A percentile compares a stretch with the other conserved stretches of the same genome.
phyloP scores from a whole-genome alignment of 2,329 filamentous ascomycete species.

The Nothophoma quercina region DNA sequence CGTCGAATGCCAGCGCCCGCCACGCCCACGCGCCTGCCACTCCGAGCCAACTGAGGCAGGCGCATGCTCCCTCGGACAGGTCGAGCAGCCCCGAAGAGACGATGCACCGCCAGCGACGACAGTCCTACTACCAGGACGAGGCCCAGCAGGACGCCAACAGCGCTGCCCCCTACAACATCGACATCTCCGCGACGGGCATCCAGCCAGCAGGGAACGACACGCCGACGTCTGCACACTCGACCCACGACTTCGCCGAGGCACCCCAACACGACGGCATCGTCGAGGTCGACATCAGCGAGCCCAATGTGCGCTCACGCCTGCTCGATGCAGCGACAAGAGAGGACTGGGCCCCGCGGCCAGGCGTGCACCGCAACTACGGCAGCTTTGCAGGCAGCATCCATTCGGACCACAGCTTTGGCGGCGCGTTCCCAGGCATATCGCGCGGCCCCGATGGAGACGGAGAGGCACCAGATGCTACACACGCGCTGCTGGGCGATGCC shows the following conservation, averaged over 20 bases:
- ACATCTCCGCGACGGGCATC: conserved; percentile 36
- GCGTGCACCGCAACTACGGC: conserved; percentile 60
- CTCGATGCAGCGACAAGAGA: conserved; percentile 49
- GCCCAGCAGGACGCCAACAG: conserved; percentile 22
- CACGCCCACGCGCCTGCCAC: conserved; percentile 46
- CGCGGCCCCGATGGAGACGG: conserved; percentile 31
- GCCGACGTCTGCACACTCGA: conserved; percentile 32
- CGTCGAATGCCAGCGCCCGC: conserved; percentile 40
- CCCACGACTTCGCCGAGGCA: neutral
- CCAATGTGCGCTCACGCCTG: conserved; percentile 50
- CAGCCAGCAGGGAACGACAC: conserved; percentile 43
- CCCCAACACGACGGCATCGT: conserved; percentile 29
- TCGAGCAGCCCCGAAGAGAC: conserved; percentile 54
- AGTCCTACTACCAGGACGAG: conserved; percentile 28
- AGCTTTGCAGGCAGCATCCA: conserved; percentile 62
- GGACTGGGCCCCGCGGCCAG: conserved; percentile 60
- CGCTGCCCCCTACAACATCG: conserved; percentile 23
- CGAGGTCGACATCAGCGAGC: conserved; percentile 37
- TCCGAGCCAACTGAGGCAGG: conserved; percentile 52
- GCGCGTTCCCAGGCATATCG: conserved; percentile 44
- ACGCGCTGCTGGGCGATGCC: conserved; percentile 52
- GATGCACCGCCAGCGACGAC: conserved; percentile 36
- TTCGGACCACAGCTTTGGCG: conserved; percentile 51
- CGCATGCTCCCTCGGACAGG: conserved; percentile 51
- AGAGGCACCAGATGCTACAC: conserved; percentile 43